These are phyloP conservation scores for Canna indica DNA, from an alignment of 176 grass and related monocot genomes.

Conservation along the genomic window DNA sequence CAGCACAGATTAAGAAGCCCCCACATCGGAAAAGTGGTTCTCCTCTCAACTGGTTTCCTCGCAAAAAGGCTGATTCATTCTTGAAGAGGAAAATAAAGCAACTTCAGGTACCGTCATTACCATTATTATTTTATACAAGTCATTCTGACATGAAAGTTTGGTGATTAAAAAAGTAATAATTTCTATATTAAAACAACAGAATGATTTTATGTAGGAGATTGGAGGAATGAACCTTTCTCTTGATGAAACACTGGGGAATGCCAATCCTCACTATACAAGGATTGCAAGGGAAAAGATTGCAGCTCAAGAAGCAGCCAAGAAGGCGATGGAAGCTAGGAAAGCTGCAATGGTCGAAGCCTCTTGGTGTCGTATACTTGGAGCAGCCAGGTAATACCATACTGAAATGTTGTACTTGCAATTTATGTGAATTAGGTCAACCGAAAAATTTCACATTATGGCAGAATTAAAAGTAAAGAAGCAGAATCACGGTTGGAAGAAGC, in stretches of 20 bases:
- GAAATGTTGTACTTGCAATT: not conserved
- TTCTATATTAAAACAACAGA: slow-evolving; percentile 12
- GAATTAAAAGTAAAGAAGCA: slow-evolving; percentile 59
- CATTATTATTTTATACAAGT: slow-evolving; percentile 1
- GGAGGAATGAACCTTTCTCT: slow-evolving; percentile 76
- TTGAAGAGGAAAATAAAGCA: slow-evolving; percentile 92
- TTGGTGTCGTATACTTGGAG: slow-evolving; percentile 88
- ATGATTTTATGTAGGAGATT: slow-evolving; percentile 39
- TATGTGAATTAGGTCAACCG: too few species aligned
- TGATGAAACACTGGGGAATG: slow-evolving; percentile 60
- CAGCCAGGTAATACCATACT: slow-evolving; percentile 57
- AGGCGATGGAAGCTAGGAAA: slow-evolving; percentile 78
- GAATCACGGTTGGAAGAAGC: slow-evolving; percentile 53
- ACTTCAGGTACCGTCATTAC: slow-evolving; percentile 47
- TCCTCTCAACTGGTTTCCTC: slow-evolving; percentile 60
- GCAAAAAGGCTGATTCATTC: slow-evolving; percentile 73
- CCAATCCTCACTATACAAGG: slow-evolving; percentile 81
- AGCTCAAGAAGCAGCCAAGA: slow-evolving; percentile 65
- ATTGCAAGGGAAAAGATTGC: slow-evolving; percentile 93
- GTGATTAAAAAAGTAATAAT: not conserved
- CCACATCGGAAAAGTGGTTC: slow-evolving; percentile 46
- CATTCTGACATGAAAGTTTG: not conserved
- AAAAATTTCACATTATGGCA: slow-evolving; percentile 17
- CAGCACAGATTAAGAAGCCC: slow-evolving; percentile 69
- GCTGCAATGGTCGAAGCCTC: slow-evolving; percentile 86